phyloP scores from a whole-genome alignment of 768 basidiomycete genomes.

The Termitomyces bulborhizus region DNA sequence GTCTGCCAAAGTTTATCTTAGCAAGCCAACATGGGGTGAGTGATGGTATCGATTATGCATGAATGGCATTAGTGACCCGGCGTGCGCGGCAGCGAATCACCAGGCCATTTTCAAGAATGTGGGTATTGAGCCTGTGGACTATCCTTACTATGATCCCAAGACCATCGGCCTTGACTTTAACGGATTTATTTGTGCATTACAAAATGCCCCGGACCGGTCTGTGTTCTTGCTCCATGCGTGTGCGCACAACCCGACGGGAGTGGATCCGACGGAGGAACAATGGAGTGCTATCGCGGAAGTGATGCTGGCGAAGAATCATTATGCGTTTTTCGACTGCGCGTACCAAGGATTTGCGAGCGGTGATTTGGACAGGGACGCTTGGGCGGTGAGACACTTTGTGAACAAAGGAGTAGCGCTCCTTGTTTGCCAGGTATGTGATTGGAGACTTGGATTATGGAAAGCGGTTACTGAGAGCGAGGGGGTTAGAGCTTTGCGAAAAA shows the following conservation, averaged over 20 bases:
- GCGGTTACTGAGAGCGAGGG: not conserved
- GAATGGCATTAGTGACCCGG: not conserved
- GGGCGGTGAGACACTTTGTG: slow-evolving; percentile 87
- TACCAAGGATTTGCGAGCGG: slow-evolving; percentile 98
- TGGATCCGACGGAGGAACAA: slow-evolving; percentile 85
- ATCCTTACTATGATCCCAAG: slow-evolving; percentile 91
- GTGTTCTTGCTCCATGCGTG: slow-evolving; percentile 91
- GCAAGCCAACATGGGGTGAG: slow-evolving; percentile 94
- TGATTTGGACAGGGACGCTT: slow-evolving; percentile 85
- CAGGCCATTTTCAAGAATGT: slow-evolving; percentile 88
- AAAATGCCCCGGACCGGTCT: slow-evolving; percentile 65
- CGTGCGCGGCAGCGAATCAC: slow-evolving; percentile 71
- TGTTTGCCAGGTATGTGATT: slow-evolving; percentile 72
- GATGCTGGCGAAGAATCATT: slow-evolving; percentile 70
- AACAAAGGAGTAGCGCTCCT: slow-evolving; percentile 67
- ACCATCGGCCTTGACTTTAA: slow-evolving; percentile 83
- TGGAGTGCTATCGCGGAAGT: slow-evolving; percentile 75
- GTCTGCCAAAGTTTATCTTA: slow-evolving; percentile 73
- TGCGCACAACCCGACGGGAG: slow-evolving; percentile 96
- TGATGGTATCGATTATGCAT: not conserved
- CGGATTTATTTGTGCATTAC: slow-evolving; percentile 56
- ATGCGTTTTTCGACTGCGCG: slow-evolving; percentile 91
- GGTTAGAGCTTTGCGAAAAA: slow-evolving; percentile 93
- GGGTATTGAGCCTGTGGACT: slow-evolving; percentile 78
- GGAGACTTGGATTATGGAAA: not conserved